These are phyloP conservation scores for Cordyceps cateniannulata DNA, from an alignment of 2,329 filamentous ascomycete species.

Conservation along the genomic window DNA sequence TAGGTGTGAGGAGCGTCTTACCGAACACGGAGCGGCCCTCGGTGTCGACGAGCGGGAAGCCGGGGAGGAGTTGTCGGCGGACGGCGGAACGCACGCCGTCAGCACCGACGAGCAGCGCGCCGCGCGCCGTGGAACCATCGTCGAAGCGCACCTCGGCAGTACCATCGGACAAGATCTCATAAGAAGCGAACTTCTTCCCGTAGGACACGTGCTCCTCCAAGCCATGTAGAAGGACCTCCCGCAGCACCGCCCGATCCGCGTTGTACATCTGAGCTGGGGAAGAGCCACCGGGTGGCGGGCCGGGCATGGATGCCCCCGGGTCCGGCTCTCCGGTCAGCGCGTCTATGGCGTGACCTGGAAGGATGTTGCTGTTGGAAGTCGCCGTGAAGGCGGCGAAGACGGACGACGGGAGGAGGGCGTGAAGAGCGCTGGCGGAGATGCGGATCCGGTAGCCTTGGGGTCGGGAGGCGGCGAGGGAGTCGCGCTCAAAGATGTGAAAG, in stretches of 20 bases:
- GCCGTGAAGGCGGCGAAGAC: slow-evolving; percentile 5
- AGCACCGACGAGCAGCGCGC: slow-evolving; percentile 30
- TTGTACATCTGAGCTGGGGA: slow-evolving; percentile 15
- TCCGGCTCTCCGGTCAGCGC: background rate
- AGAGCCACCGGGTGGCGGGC: background rate
- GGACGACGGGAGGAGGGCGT: slow-evolving; percentile 2
- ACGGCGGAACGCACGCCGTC: slow-evolving; percentile 31
- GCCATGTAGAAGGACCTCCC: slow-evolving; percentile 24
- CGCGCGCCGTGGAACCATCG: slow-evolving; percentile 26
- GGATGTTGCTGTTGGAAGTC: background rate
- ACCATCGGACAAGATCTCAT: slow-evolving; percentile 11
- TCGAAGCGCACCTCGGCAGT: slow-evolving; percentile 24
- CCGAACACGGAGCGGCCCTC: slow-evolving; percentile 32
- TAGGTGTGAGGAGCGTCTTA: slow-evolving; percentile 28
- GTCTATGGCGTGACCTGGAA: background rate
- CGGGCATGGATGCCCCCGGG: background rate
- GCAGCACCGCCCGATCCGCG: slow-evolving; percentile 28
- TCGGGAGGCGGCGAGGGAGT: slow-evolving; percentile 35
- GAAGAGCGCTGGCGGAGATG: slow-evolving; percentile 34
- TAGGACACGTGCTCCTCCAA: slow-evolving; percentile 23
- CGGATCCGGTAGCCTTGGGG: slow-evolving; percentile 52
- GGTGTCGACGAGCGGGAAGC: slow-evolving; percentile 29
- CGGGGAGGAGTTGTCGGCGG: slow-evolving; percentile 31
- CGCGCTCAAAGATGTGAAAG: slow-evolving; percentile 45
- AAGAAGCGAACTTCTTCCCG: slow-evolving; percentile 23